Base-by-base conservation (phyloP, 1,284 basidiomycete genomes). In the Papiliotrema laurentii region DNA sequence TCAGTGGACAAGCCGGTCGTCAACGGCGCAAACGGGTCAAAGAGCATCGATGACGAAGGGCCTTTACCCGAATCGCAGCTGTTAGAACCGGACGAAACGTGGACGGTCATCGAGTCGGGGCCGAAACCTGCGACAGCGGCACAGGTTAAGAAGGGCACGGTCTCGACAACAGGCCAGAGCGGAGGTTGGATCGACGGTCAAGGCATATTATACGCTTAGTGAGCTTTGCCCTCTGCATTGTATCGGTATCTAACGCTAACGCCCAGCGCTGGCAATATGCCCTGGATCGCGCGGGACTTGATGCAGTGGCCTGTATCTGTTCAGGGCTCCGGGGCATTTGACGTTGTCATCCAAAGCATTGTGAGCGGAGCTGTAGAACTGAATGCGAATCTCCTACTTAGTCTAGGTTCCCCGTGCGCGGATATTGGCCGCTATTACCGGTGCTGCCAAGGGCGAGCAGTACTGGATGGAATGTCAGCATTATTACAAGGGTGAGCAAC, bases 251-350 rank as follows among this genome's bases (percentile, higher is more conserved):
- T 26, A 19, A 9, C 33, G 40, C 47, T 45, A 34, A 47, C 35
- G 10, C 45, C 5, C 27, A 77, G 76, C 53, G 74, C 74, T 21
- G 79, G 79, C 0, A 72, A 73, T 53, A 67, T 77, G 59, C 78
- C 78, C 1, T 79, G 72, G 60, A 73, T 78, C 0, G 66, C 73
- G 6, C 82, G 85, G 43, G 86, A 90, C 66, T 75, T 89, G 35
- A 87, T 91, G 84, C 84, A 90, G 46, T 93, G 91, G 71, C 90
- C 90, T 0, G 83, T 87, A 3, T 84, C 87, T 1, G 72, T 83
- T 33, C 82, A 86, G 0, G 83, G 86, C 43, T 85, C 90, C 62
- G 91, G 90, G 0, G 67, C 85, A 33, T 82, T 94, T 47, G 90
- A 96, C 64, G 71, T 94, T 19, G 81, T 81, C 31, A 76, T 83